A percentile compares a stretch with the other conserved stretches of the same genome.
Evolutionary conservation across 2,329 filamentous ascomycete species (phyloP).

Genomic region (Colletotrichum tanaceti): DNA sequence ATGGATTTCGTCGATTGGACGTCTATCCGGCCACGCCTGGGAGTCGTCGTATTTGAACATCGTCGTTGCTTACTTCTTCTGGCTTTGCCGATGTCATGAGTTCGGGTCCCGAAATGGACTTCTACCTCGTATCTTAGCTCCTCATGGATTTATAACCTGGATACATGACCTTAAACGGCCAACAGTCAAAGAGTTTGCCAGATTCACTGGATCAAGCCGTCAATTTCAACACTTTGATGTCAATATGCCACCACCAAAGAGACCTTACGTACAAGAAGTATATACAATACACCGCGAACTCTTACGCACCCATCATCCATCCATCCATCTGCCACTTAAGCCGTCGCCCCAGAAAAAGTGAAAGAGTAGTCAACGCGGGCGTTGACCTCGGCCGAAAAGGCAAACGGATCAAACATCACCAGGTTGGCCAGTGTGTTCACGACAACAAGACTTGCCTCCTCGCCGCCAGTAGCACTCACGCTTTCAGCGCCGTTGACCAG

Average conservation of each 20-base stretch:
- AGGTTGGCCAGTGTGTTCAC: conserved; percentile 59
- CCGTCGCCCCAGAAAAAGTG: conserved; percentile 48
- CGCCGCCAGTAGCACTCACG: conserved; percentile 48
- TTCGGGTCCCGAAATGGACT: neutral
- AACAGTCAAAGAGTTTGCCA: too few relatives aligned
- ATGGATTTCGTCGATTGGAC: neutral
- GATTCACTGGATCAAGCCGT: too few relatives aligned
- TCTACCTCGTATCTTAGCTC: too few relatives aligned
- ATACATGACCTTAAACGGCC: too few relatives aligned
- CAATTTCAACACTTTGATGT: too few relatives aligned
- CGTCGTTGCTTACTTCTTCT: neutral
- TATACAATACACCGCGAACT: neutral
- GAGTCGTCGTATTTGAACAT: neutral
- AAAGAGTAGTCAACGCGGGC: conserved; percentile 54
- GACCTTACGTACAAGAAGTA: neutral
- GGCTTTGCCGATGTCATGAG: too few relatives aligned
- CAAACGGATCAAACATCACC: conserved; percentile 58
- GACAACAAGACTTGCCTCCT: conserved; percentile 59
- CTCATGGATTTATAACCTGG: too few relatives aligned
- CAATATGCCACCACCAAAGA: neutral
- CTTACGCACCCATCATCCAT: neutral
- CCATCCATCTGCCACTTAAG: neutral
- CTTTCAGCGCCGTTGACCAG: conserved; percentile 50
- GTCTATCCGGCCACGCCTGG: neutral
- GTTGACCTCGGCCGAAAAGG: conserved; percentile 49